A percentile compares a stretch with the other conserved stretches of the same genome.
Conservation (phyloP, 169 alveolate genomes). For the Babesia ovata region DNA sequence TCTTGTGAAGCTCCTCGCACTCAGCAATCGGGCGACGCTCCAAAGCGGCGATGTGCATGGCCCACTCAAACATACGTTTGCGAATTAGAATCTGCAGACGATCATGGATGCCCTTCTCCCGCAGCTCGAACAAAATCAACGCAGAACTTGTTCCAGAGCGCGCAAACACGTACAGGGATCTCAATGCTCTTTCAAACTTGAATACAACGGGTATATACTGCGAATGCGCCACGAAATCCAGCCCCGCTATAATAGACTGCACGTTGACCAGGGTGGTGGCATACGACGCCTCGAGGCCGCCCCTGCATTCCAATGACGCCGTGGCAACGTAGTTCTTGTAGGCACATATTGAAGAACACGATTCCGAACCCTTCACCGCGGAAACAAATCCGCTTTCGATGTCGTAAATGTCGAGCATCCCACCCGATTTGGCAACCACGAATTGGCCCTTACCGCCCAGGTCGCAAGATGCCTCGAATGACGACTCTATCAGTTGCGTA, state of each 20-base stretch:
- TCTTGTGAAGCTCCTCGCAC: slow-evolving; percentile 59
- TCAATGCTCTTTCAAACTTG: slow-evolving; percentile 14
- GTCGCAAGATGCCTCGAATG: slow-evolving; percentile 24
- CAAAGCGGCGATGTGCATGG: slow-evolving; percentile 35
- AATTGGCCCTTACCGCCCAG: slow-evolving; percentile 3
- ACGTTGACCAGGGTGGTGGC: slow-evolving; percentile 36
- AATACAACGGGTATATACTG: slow-evolving; percentile 36
- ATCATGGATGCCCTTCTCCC: slow-evolving; percentile 57
- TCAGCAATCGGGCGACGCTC: slow-evolving; percentile 57
- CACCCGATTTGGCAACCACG: slow-evolving; percentile 23
- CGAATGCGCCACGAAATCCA: slow-evolving; percentile 49
- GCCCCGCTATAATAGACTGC: neutral
- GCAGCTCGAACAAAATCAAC: slow-evolving; percentile 52
- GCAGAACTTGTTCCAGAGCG: slow-evolving; percentile 25
- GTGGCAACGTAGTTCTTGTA: slow-evolving; percentile 43
- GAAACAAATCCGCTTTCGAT: slow-evolving; percentile 12
- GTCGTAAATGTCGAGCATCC: slow-evolving; percentile 15
- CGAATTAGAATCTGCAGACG: slow-evolving; percentile 56
- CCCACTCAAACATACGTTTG: slow-evolving; percentile 62
- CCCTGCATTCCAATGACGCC: slow-evolving; percentile 23
- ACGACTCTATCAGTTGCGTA: slow-evolving; percentile 12
- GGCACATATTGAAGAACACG: slow-evolving; percentile 17
- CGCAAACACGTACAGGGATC: slow-evolving; percentile 23
- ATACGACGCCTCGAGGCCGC: slow-evolving; percentile 11
- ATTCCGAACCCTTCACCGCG: slow-evolving; percentile 7